Evolutionary conservation across 257 asterid genomes (phyloP), one percentile per base, ranked within the genome.

Genomic region (Plantago elongata): DNA sequence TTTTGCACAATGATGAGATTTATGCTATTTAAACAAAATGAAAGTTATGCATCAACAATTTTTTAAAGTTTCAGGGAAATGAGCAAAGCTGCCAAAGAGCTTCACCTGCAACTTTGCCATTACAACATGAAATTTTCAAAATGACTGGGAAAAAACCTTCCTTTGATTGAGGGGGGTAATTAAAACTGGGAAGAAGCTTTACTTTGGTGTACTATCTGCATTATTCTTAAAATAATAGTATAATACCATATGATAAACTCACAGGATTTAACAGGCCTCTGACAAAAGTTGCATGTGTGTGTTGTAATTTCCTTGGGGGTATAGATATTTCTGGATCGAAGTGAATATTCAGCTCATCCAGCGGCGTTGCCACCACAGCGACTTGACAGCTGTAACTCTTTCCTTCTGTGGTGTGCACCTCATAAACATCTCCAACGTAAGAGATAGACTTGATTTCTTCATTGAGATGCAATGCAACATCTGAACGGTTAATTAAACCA

Each of bases 231-330:
- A 34, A 34, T 5, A 2, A 34, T 34, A 34, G 3, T 2, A 3
- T 3, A 5, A 34, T n/a, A n/a, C n/a, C n/a, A 5, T 34, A 34
- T n/a, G n/a, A 37, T 18, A 27, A 51, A 77, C 97, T 83, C 78
- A 90, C 98, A n/a, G 94, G 97, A 75, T 82, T 83, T 68, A 93
- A 67, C 45, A 86, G 78, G 70, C 99, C 99, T 74, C 90, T 77
- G 61, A 93, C 82, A 51, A 93, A 93, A 61, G 97, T 93, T 56
- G 97, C 77, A 72, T 81, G 79, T 0, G 99, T 93, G 81, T 93
- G 99, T 72, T 93, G 99, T 61, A 93, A 65, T 72, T 81, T 87
- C 74, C 99, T 80, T 16, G 80, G 85, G 68, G 99, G 96, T 69
- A 93, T 69, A 50, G 91, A 81, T 69, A 93, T 79, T 71, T 16